Percentiles rank a stretch among this genome's conserved stretches.
Conservation (phyloP, 495 filamentous ascomycete species). For the Physcia stellaris region DNA sequence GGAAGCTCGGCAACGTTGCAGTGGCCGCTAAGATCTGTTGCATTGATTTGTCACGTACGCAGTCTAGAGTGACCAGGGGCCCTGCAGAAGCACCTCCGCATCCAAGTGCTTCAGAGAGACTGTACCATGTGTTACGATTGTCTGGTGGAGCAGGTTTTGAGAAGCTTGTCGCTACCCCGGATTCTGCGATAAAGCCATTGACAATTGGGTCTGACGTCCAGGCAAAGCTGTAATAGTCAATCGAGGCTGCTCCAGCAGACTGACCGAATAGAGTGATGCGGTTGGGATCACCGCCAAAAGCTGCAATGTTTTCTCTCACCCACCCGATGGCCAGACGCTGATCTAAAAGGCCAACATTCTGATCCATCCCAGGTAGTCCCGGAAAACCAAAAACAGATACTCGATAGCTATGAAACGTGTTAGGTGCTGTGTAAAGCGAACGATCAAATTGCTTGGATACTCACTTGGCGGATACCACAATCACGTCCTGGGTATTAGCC, state of each 20-base stretch:
- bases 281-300: constrained; percentile 34
- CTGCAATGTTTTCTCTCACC: constrained; percentile 49
- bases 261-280: constrained; percentile 45
- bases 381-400: constrained; percentile 38
- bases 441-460: too few species aligned
- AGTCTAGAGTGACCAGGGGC: constrained; percentile 25
- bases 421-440: too few species aligned
- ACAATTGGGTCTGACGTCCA: constrained; percentile 26
- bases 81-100: constrained; percentile 19
- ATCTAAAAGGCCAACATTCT: constrained; percentile 31
- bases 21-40: constrained; percentile 21
- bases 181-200: constrained; percentile 34
- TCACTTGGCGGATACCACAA: constrained; percentile 31
- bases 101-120: constrained; percentile 18
- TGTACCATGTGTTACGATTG: constrained; percentile 17
- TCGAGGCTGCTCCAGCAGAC: constrained; percentile 31
- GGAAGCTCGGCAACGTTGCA: constrained; percentile 25
- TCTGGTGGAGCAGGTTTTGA: too few species aligned
- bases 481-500: constrained; percentile 24
- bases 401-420: constrained; percentile 40
- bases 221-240: constrained; percentile 40
- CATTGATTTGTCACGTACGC: constrained; percentile 32
- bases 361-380: constrained; percentile 23
- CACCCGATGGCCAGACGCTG: constrained; percentile 35
- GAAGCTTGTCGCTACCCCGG: constrained; percentile 37